Evolutionary conservation across 768 basidiomycete genomes (phyloP), one percentile per base, ranked within the genome.

Genomic region (Leccinum subgranulosum): DNA sequence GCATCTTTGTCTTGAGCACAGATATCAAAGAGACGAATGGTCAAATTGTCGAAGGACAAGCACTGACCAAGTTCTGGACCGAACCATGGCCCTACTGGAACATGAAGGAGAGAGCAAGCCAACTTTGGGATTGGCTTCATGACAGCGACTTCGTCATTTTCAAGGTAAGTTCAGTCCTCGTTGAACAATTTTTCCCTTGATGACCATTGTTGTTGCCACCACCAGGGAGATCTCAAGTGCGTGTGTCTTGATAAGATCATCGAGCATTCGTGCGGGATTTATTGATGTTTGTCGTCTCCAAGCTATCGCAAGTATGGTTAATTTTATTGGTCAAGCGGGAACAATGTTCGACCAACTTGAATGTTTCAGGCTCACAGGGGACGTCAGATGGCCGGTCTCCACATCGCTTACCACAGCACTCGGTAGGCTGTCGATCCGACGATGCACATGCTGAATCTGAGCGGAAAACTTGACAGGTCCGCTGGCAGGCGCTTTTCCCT

Each of bases 181-280:
- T 53, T 11, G 6, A 19, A 11, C n/a, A 17, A 21, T 50, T 57
- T 25, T 3, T 5, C 21, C 21, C 25, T 11, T n/a, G 14, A 12
- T 43, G 19, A 19, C n/a, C 41, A 14, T 1, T 43, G 64, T 54
- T 54, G 28, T 3, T 54, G 11, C 53, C 33, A 10, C 43, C 9
- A 85, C 45, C 15, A 91, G 87, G 93, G 94, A 11, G 93, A 95
- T 77, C 75, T 98, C 39, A 98, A 98, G 92, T 94, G 60, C 73
- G 87, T 77, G 56, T 48, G 31, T 52, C 28, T 33, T 10, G 29
- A 29, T n/a, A 23, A 46, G 48, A 27, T 17, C 48, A 12, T 51
- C 28, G 31, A 23, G 8, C 31, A 21, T 61, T 34, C 10, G 4
- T 27, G 36, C 6, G 34, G 45, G 48, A 51, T 54, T 45, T 25